Base-by-base conservation (phyloP, 176 grass and related monocot genomes). In the Rhynchospora tenuis region DNA sequence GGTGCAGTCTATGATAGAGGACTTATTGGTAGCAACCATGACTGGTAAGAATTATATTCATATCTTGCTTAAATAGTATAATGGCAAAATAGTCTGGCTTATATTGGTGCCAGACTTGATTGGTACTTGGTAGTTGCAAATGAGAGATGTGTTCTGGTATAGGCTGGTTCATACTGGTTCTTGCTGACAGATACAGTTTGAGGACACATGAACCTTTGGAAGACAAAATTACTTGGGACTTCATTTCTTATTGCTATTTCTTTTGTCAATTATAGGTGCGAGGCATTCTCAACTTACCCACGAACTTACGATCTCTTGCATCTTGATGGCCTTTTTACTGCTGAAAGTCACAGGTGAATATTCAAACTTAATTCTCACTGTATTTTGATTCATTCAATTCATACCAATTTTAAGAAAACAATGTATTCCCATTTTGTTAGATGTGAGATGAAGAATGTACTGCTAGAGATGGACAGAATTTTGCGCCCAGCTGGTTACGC, bases 221-320 rank as follows among this genome's bases (percentile, higher is more conserved):
- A 71, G 67, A 56, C 6, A 77, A 75, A 77, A 22, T 8, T 77
- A 77, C 23, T 50, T 29, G 7, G 7, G 14, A 56, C 23, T 56
- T 56, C 17, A 29, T 55, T 77, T 77, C 31, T 50, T 31, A 15
- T 31, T 77, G 14, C 47, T 56, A 77, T n/a, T 68, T 74, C 48
- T 20, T 81, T 47, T 63, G 31, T 81, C 20, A 81, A 44, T 72
- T 64, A 11, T 50, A 98, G 95, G 95, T 98, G 95, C 7, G 95
- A 98, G 82, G 92, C 92, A 22, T 98, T 98, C 85, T 98, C 95
- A 50, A 98, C 95, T 23, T 98, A 98, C 68, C 95, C 95, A 52
- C 83, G 92, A 31, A 98, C 95, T 24, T 98, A 98, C 19, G 95
- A 98, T 82, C 89, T 98, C 20, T 59, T 98, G 90, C 95, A 98